Evolutionary conservation across 805 yeast species (phyloP), one percentile per base, ranked within the genome.

Genomic region (Metschnikowia henanensis): DNA sequence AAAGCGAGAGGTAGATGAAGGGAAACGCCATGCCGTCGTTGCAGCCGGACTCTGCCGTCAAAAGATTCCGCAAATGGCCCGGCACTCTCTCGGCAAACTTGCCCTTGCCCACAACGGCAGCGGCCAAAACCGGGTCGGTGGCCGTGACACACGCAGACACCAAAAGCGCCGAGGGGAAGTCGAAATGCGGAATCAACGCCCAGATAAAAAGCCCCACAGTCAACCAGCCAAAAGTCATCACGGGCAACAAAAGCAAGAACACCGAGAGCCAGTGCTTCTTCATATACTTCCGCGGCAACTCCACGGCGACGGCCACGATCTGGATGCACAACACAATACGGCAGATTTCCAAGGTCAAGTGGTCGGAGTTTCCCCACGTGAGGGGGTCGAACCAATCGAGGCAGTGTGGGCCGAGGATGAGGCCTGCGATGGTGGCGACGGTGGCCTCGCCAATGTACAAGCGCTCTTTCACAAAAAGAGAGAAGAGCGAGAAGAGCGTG

Each of bases 21-120:
- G 97, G 97, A 59, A 87, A 90, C 0, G 97, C 97, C 94, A 90
- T 84, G 34, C 97, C 97, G 59, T 90, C 97, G 63, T 90, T 90
- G 61, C 96, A 86, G 3, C 91, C 95, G 0, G 92, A 84, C 56
- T 88, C 95, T 0, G 96, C 95, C 23, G 91, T 79, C 20, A 91
- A 69, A 37, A 90, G 65, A 58, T 89, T 86, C 54, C 95, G 75
- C 66, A 90, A 73, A 65, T 90, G 97, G n/a, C 95, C 96, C 1
- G 96, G 95, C 16, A 90, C 95, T 43, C 96, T 77, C 58, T 79
- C 80, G 12, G 96, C 96, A 61, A 90, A 90, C 60, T 87, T 87
- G 52, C 96, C 96, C 56, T 87, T 90, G 62, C 96, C 96, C 9
- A 90, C 96, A 30, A 90, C 96, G 2, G 97, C 96, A 15, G 96